Conservation (phyloP, 345 rosid species). For the Ricinus communis region DNA sequence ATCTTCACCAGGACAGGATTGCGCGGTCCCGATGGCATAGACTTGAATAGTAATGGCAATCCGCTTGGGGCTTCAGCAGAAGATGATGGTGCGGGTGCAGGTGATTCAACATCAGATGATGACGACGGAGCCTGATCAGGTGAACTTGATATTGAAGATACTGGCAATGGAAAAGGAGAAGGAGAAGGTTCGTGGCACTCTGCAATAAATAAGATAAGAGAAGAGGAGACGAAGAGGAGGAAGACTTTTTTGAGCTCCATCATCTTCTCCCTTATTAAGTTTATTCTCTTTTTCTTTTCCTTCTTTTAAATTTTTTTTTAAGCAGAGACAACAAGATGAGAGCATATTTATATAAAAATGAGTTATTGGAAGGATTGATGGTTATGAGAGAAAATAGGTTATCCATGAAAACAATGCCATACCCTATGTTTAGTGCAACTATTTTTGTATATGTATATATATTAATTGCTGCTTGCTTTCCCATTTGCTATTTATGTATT, state of each 20-base stretch:
- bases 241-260: neutral
- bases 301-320: neutral
- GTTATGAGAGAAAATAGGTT: neutral
- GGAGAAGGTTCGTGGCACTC: neutral
- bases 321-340: neutral
- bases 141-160: neutral
- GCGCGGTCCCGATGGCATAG: neutral
- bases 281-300: too few relatives aligned
- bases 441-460: too few relatives aligned
- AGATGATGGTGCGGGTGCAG: too few relatives aligned
- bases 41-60: too few relatives aligned
- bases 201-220: neutral
- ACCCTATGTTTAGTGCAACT: neutral
- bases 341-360: neutral
- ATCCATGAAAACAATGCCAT: neutral
- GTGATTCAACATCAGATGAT: neutral
- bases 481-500: too few relatives aligned
- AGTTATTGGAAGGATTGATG: neutral
- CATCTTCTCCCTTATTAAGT: too few relatives aligned
- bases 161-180: neutral
- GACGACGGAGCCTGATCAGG: neutral
- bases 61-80: too few relatives aligned
- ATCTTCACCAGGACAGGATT: constrained; percentile 6
- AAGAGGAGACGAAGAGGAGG: constrained; percentile 1
- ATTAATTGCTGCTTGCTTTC: too few relatives aligned